A percentile compares a stretch with the other conserved stretches of the same genome.
Conservation (phyloP, 139 green algal species). For the Ettlia oleoabundans region DNA sequence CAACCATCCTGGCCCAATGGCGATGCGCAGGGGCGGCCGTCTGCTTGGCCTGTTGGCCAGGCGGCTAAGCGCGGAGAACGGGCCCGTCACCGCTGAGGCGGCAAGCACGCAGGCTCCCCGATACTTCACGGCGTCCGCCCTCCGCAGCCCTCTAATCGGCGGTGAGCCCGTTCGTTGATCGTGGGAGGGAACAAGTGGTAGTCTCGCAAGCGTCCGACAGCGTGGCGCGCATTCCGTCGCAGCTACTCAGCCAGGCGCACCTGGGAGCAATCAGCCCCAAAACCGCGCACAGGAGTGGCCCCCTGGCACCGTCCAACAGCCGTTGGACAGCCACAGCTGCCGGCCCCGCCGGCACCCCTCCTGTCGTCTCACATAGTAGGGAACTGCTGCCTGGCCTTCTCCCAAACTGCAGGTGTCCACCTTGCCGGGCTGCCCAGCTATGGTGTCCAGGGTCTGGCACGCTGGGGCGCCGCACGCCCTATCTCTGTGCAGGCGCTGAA, state of each 20-base stretch:
- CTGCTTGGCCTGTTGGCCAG: conserved; percentile 26
- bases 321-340: too few species aligned
- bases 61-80: conserved; percentile 1
- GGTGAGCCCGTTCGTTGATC: background rate
- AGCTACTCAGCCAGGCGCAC: too few species aligned
- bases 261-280: too few species aligned
- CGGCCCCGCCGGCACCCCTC: too few species aligned
- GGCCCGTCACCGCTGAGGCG: background rate
- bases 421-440: conserved; percentile 1
- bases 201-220: background rate
- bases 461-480: conserved; percentile 47
- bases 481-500: conserved; percentile 79
- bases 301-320: too few species aligned
- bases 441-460: background rate
- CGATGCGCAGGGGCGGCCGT: background rate
- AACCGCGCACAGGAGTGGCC: too few species aligned
- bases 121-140: background rate
- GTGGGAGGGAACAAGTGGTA: conserved; percentile 5
- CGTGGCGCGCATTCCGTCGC: background rate
- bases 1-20: too few species aligned
- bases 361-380: background rate
- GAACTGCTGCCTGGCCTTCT: too few species aligned
- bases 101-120: background rate
- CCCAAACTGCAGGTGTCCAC: background rate
- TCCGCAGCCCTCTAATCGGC: conserved; percentile 16